phyloP scores from a whole-genome alignment of 768 basidiomycete species.

The Psilocybe tampanensis region DNA sequence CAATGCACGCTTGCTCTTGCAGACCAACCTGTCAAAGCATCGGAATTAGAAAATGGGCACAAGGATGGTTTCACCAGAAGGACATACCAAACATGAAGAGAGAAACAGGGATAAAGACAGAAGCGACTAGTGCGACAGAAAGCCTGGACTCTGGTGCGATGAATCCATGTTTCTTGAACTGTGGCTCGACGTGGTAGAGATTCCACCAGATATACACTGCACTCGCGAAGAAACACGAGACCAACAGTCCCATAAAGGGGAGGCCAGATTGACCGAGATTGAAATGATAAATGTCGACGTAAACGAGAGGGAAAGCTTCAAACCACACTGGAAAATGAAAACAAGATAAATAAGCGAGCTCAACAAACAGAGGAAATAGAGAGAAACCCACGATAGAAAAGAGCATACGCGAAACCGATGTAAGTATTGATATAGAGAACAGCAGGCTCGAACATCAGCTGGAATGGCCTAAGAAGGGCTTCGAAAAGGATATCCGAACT shows the following conservation, averaged over 20 bases:
- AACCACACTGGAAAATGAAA: neutral
- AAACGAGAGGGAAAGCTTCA: slow-evolving; percentile 4
- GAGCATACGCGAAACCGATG: neutral
- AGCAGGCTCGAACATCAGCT: slow-evolving; percentile 3
- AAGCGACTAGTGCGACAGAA: slow-evolving; percentile 1
- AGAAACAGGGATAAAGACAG: slow-evolving; percentile 3
- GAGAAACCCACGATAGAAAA: neutral
- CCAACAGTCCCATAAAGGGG: slow-evolving; percentile 1
- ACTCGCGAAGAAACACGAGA: neutral
- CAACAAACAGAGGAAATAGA: no score
- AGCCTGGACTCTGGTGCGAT: neutral
- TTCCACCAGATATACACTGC: neutral
- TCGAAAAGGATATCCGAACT: neutral
- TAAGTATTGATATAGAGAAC: slow-evolving; percentile 1
- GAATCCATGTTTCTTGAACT: neutral
- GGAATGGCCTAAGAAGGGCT: slow-evolving; percentile 1
- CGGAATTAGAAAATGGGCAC: no score
- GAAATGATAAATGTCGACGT: slow-evolving; percentile 5
- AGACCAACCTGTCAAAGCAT: neutral
- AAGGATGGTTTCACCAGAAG: neutral
- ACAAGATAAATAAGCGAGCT: no score
- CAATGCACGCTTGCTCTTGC: slow-evolving; percentile 1
- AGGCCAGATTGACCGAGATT: slow-evolving; percentile 2
- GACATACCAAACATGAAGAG: slow-evolving; percentile 7
- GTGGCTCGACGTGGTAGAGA: neutral